Conservation (phyloP, 352 stramenopile genomes). For the Phytophthora ohioensis region DNA sequence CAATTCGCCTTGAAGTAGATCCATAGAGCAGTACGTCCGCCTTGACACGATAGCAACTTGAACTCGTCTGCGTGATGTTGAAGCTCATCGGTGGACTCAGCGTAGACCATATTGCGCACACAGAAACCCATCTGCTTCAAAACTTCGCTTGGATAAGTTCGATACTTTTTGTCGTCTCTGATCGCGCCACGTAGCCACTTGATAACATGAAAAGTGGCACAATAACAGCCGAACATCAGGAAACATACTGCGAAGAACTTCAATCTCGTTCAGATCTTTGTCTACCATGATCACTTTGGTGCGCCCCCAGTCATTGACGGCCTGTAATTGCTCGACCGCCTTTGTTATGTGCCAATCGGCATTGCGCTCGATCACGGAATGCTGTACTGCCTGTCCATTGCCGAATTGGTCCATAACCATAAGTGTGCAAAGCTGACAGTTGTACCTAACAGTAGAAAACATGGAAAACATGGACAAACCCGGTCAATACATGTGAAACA, state of each 20-base stretch:
- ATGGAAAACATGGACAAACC: constrained; percentile 18
- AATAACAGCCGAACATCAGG: not conserved
- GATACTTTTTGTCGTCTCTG: constrained; percentile 14
- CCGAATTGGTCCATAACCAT: constrained; percentile 20
- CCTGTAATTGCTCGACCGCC: constrained; percentile 8
- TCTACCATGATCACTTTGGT: constrained; percentile 20
- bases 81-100: not conserved
- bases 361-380: constrained; percentile 18
- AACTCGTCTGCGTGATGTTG: constrained; percentile 11
- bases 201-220: constrained; percentile 11
- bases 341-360: constrained; percentile 15
- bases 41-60: not conserved
- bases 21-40: not conserved
- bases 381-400: constrained; percentile 8
- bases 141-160: constrained; percentile 3
- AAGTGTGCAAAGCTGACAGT: constrained; percentile 12
- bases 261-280: constrained; percentile 28
- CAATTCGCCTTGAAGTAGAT: constrained; percentile 5
- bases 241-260: constrained; percentile 5
- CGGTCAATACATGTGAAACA: constrained; percentile 1
- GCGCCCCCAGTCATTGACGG: not conserved
- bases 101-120: constrained; percentile 11
- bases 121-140: constrained; percentile 18
- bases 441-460: constrained; percentile 17
- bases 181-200: constrained; percentile 2